phyloP scores from a whole-genome alignment of 2,329 filamentous ascomycete species.

The Penicillium sp. region DNA sequence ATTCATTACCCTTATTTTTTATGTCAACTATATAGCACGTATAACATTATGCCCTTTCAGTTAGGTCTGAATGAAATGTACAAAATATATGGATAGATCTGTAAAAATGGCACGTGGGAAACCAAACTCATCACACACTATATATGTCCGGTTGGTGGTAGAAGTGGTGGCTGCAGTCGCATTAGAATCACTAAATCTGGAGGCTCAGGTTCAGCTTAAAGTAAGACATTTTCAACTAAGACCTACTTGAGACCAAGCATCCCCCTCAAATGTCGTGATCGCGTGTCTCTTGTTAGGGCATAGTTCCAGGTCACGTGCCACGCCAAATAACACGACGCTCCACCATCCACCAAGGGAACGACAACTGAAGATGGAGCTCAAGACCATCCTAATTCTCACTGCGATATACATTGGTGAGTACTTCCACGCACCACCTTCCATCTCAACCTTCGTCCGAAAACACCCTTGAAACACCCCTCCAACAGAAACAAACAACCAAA shows the following conservation, averaged over 20 bases:
- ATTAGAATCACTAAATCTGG: neutral
- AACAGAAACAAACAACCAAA: neutral
- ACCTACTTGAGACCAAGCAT: neutral
- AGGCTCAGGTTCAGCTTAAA: neutral
- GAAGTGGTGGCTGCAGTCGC: neutral
- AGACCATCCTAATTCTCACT: constrained; percentile 19
- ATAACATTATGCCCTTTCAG: rapidly evolving
- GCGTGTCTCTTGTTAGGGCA: neutral
- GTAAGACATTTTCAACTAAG: neutral
- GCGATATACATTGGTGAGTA: constrained; percentile 20
- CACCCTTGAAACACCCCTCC: too few species aligned
- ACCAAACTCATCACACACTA: neutral
- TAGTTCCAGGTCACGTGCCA: constrained; percentile 10
- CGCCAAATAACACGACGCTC: constrained; percentile 2
- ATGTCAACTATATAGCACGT: neutral
- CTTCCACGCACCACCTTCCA: neutral
- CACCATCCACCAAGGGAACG: constrained; percentile 9
- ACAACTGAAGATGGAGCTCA: constrained; percentile 22
- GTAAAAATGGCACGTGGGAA: neutral
- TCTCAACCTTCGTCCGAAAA: neutral
- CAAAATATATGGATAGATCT: neutral
- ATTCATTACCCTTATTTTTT: neutral
- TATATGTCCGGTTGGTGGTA: neutral
- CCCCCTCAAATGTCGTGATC: neutral
- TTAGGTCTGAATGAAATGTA: neutral